Base-by-base conservation (phyloP, 768 basidiomycete species). In the Russula vinacea region DNA sequence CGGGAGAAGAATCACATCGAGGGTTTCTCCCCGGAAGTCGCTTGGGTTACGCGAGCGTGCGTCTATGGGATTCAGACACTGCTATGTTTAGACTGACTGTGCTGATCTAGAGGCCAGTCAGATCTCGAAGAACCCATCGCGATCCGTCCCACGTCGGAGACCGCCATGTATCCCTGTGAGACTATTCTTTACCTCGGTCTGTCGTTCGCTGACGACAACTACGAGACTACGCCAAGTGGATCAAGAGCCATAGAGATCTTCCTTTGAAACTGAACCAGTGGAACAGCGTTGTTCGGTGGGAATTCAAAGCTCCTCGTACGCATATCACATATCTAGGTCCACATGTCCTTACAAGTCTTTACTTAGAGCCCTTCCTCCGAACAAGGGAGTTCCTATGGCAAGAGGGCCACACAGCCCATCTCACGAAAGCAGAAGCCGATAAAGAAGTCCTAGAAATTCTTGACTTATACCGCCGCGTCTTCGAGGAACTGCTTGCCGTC, bases 311-410 rank as follows among this genome's bases (percentile, higher is more conserved):
- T 75, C 96, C 96, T 62, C 95, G 90, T 91, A 65, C 73, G 87
- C 77, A 51, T 17, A 17, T 51, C 11, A 22, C 19, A 11, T 45
- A 13, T 5, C 26, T n/a, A 8, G 61, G 37, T 35, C n/a, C 26
- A 37, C 47, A 26, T 11, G 58, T 44, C 24, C 51, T 53, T 24
- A 55, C 40, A 62, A 39, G 39, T 24, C 14, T 29, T 33, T 16
- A 22, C 58, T 40, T 73, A 92, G 90, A 99, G 75, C 97, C 97
- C 9, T 99, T 99, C 90, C 84, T 99, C 42, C 94, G 97, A 61
- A 98, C 97, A 2, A 92, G 97, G 73, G 97, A 99, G 78, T 99
- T 98, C 83, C 80, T 99, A n/a, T 99, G 97, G 97, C 97, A 99
- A 78, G 97, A 99, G 76, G 97, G 97, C 42, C 97, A 99, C 79